phyloP scores from a whole-genome alignment of 352 stramenopile genomes.

The Phytophthora meadii region DNA sequence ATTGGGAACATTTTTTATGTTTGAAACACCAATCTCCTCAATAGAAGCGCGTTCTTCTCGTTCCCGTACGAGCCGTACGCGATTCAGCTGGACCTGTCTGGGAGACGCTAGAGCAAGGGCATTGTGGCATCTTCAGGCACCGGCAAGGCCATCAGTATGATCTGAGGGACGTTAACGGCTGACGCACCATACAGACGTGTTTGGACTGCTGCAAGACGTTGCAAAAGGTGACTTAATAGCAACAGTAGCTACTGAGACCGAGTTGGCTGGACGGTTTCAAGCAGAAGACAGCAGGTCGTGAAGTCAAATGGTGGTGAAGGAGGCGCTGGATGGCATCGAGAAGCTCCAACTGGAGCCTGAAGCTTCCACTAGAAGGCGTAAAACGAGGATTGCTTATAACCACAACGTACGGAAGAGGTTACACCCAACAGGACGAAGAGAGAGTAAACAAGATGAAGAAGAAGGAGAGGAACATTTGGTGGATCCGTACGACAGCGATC shows the following conservation, averaged over 20 bases:
- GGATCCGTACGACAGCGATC: slow-evolving; percentile 80
- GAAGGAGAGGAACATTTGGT: slow-evolving; percentile 72
- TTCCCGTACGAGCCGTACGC: slow-evolving; percentile 92
- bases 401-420: slow-evolving; percentile 65
- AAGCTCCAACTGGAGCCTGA: slow-evolving; percentile 59
- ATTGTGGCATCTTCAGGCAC: slow-evolving; percentile 93
- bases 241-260: slow-evolving; percentile 16
- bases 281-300: slow-evolving; percentile 50
- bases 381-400: slow-evolving; percentile 67
- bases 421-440: slow-evolving; percentile 15
- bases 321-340: slow-evolving; percentile 63
- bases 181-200: slow-evolving; percentile 72
- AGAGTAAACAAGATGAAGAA: slow-evolving; percentile 22
- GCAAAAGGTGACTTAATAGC: slow-evolving; percentile 5
- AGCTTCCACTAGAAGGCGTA: slow-evolving; percentile 68
- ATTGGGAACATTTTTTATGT: too few species aligned
- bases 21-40: too few species aligned
- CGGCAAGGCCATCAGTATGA: slow-evolving; percentile 93
- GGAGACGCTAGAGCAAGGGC: slow-evolving; percentile 72
- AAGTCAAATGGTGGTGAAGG: slow-evolving; percentile 45
- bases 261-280: slow-evolving; percentile 71
- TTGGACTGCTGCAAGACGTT: slow-evolving; percentile 55
- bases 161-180: slow-evolving; percentile 90
- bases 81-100: slow-evolving; percentile 91
- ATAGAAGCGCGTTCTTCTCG: slow-evolving; percentile 72